phyloP scores from a whole-genome alignment of 2,329 filamentous ascomycete genomes.

The Huntiella savannae region DNA sequence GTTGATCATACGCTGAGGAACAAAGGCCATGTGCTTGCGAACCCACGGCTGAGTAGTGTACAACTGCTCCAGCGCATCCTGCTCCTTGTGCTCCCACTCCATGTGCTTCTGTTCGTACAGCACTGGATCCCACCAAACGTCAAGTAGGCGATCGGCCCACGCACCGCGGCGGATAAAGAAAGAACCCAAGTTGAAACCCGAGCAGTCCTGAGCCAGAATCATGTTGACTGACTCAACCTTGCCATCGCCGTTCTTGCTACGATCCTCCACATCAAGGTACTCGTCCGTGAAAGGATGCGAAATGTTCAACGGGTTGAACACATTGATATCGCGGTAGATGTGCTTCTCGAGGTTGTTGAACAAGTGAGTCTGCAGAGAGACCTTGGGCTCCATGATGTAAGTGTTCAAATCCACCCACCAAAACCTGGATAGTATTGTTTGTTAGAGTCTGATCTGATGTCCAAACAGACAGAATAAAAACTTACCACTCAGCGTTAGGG shows the following conservation, averaged over 20 bases:
- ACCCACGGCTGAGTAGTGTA: slow-evolving; percentile 89
- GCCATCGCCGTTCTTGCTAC: slow-evolving; percentile 58
- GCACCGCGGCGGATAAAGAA: slow-evolving; percentile 75
- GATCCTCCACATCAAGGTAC: slow-evolving; percentile 59
- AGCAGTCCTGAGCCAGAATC: slow-evolving; percentile 80
- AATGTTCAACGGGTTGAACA: slow-evolving; percentile 89
- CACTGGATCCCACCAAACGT: slow-evolving; percentile 97
- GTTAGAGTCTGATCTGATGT: background rate
- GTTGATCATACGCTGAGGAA: slow-evolving; percentile 83
- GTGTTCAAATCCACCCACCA: slow-evolving; percentile 99
- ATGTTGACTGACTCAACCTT: slow-evolving; percentile 65
- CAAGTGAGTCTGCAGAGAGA: slow-evolving; percentile 76
- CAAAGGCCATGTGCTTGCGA: slow-evolving; percentile 68
- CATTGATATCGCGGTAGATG: slow-evolving; percentile 88
- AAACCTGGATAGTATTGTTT: slow-evolving; percentile 44
- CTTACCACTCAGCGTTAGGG: slow-evolving; percentile 86
- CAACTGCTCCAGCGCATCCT: slow-evolving; percentile 83
- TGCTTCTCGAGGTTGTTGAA: slow-evolving; percentile 59
- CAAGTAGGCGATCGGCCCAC: slow-evolving; percentile 81
- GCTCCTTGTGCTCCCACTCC: slow-evolving; percentile 98
- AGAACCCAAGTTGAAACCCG: slow-evolving; percentile 88
- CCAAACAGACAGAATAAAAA: slow-evolving; percentile 9
- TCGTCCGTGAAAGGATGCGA: slow-evolving; percentile 56
- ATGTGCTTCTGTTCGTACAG: slow-evolving; percentile 97
- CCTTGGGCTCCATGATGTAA: slow-evolving; percentile 88